Evolutionary conservation across 192 early-diverging fungal species (phyloP), one percentile per base, ranked within the genome.

Genomic region (Linnemannia schmuckeri): DNA sequence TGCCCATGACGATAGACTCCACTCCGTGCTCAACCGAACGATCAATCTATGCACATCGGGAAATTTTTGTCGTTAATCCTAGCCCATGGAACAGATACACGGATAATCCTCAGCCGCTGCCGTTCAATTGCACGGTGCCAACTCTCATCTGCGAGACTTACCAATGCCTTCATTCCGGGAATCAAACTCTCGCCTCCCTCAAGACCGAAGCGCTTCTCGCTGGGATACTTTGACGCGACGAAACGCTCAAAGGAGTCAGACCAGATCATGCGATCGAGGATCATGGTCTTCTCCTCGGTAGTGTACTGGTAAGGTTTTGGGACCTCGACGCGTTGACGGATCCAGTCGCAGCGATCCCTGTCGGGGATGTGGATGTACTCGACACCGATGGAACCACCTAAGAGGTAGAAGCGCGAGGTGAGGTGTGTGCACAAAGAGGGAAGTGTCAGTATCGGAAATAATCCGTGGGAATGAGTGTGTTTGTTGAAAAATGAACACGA

Each of bases 291-390:
- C 83, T 99, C 93, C 68, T 97, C 97, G 74, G 93, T 96, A 70
- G 94, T 90, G 92, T 97, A 99, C 79, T 92, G 89, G 93, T 96
- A 97, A 72, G 96, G 96, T 86, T 93, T 82, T 57, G 97, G 98
- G 57, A 96, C 96, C 91, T 99, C 98, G 80, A 99, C 92, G 69
- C 95, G 94, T 79, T 94, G 89, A 54, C 97, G 93, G 84, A 99
- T 96, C 98, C 98, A 99, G 92, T 99, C 97, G 91, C 97, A 99
- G 88, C 96, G 95, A 44, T 90, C 93, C 82, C 97, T 96, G 90
- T 99, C 98, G 70, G 96, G 95, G 88, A 99, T 99, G 91, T 99
- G 98, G 76, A 97, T 97, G 91, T 99, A 99, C 90, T 99, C 98
- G 78, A 98, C 93, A 89, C 97, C 98, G 55, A 99, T 94, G n/a